Evolutionary conservation across 2,329 filamentous ascomycete species (phyloP).

Genomic region (Pseudopithomyces chartarum): DNA sequence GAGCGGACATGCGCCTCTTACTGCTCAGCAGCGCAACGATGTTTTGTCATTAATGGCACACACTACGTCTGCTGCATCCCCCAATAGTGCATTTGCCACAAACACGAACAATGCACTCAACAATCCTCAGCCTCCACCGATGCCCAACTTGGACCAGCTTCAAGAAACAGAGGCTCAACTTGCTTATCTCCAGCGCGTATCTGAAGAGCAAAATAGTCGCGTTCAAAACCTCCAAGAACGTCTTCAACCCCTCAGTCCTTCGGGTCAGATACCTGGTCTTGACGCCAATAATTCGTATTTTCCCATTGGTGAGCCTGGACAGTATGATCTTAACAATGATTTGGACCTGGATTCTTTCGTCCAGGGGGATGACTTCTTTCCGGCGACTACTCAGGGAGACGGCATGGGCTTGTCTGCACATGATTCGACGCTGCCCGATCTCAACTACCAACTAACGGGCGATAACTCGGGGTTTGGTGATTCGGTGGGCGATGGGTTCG

Average conservation of each 20-base stretch:
- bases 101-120: constrained; percentile 62
- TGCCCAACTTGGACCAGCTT: constrained; percentile 66
- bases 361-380: constrained; percentile 61
- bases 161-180: constrained; percentile 75
- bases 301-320: constrained; percentile 42
- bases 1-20: constrained; percentile 52
- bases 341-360: constrained; percentile 65
- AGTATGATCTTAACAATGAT: constrained; percentile 55
- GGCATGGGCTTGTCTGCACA: background rate
- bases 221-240: constrained; percentile 76
- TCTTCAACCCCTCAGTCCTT: constrained; percentile 80
- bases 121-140: constrained; percentile 58
- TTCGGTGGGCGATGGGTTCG: constrained; percentile 8
- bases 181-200: constrained; percentile 76
- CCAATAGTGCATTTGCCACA: constrained; percentile 24
- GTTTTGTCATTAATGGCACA: constrained; percentile 56
- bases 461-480: constrained; percentile 4
- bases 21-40: constrained; percentile 53
- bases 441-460: constrained; percentile 30
- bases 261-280: constrained; percentile 76
- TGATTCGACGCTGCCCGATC: constrained; percentile 27
- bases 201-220: constrained; percentile 76
- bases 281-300: constrained; percentile 38
- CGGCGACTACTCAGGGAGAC: constrained; percentile 16
- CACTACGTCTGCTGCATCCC: constrained; percentile 47